Base-by-base conservation (phyloP, 495 filamentous ascomycete species). In the Xylaria longipes region DNA sequence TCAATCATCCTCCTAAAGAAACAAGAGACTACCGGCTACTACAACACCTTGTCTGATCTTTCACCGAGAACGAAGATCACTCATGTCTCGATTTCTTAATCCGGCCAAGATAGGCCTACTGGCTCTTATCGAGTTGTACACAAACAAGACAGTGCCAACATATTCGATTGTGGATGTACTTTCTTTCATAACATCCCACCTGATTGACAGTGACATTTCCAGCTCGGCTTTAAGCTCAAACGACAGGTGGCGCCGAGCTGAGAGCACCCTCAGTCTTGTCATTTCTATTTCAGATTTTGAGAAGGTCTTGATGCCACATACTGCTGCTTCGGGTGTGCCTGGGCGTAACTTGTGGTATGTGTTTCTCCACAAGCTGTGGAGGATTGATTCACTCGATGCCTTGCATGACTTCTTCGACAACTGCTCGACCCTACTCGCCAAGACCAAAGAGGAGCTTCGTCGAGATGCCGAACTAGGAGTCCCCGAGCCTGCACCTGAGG, bases 91-190 rank as follows among this genome's bases (percentile, higher is more conserved):
- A 33, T 97, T 92, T 81, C 86, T 97, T 65, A 95, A 95, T 25
- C 92, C 96, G 7, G 90, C 92, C 71, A 96, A 93, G 75, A 88
- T 98, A 72, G 91, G 91, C 72, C 87, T 98, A 27, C 87, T 99
- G 54, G 88, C 90, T 67, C 87, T 99, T 50, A 87, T 94, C 63
- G 88, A 91, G 72, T 85, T 98, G 29, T 98, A 98, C 78, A 88
- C 89, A 9, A 89, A 93, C 65, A 89, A 87, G 8, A 82, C 87
- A 1, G 90, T 97, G 35, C 93, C 93, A n/a, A 92, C 88, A 65
- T 82, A 87, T 48, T 90, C 92, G 15, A 91, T 91, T 39, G 85
- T 95, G n/a, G 88, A 92, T n/a, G 87, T 98, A 17, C 86, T 99
- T 17, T 92, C 91, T 45, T 97, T 97, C 82, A 83, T 98, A 60